These are phyloP conservation scores for Neonectria faginata DNA, from an alignment of 2,329 filamentous ascomycete genomes.

Conservation along the genomic window DNA sequence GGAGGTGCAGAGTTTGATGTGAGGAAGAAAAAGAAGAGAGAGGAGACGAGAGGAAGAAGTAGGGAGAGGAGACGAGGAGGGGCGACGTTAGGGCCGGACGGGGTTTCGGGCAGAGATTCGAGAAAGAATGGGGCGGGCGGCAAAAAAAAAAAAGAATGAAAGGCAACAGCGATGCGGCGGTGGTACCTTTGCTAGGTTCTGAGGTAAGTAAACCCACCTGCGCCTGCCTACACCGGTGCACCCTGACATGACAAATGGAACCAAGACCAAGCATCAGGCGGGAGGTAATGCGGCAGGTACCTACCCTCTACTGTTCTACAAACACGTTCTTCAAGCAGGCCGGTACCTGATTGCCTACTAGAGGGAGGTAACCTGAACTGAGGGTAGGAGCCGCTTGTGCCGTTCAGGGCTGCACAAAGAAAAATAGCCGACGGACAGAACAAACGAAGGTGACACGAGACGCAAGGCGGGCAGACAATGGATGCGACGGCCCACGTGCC, in stretches of 20 bases:
- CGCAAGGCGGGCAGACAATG: neutral
- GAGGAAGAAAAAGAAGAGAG: slow-evolving; percentile 33
- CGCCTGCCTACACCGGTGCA: neutral
- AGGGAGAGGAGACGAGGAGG: slow-evolving; percentile 38
- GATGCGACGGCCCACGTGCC: neutral
- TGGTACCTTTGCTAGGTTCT: neutral
- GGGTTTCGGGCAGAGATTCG: slow-evolving; percentile 34
- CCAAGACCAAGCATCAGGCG: slow-evolving; percentile 2
- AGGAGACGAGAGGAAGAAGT: slow-evolving; percentile 33
- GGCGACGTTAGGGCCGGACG: slow-evolving; percentile 46
- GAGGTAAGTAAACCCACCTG: neutral
- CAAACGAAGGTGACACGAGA: neutral
- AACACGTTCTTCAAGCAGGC: neutral
- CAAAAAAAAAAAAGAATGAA: slow-evolving; percentile 24
- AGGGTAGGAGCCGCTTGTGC: neutral
- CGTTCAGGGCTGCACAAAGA: neutral
- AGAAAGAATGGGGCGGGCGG: slow-evolving; percentile 43
- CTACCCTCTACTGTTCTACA: neutral
- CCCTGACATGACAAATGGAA: neutral
- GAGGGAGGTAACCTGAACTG: neutral
- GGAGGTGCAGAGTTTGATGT: slow-evolving; percentile 42
- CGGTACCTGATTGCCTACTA: neutral
- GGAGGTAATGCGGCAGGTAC: slow-evolving; percentile 6
- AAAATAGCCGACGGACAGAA: neutral
- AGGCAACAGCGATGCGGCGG: slow-evolving; percentile 10